Evolutionary conservation across 805 yeast species (phyloP), one percentile per base, ranked within the genome.

Genomic region (Teunomyces aglyptinius): DNA sequence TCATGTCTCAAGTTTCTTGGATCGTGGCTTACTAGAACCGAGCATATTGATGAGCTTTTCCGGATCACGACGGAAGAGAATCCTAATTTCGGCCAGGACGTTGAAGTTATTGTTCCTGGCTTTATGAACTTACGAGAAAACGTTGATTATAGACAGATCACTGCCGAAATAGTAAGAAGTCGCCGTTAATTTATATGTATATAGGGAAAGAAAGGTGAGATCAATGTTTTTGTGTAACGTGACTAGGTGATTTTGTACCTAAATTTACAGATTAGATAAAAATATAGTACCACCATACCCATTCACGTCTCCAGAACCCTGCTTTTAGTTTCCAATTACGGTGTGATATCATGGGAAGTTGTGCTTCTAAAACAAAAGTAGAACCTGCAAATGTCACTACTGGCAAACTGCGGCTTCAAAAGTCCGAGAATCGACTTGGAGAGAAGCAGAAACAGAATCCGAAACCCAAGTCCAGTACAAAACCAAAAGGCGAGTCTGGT

Each of bases 11-110:
- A 63, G 42, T 68, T 65, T 42, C 57, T 62, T 27, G 60, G 58
- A 42, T 51, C 57, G 43, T 68, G 74, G 71, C 44, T 56, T 48
- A 58, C 58, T 42, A 65, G 55, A 40, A 58, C 62, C 10, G 65
- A 56, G 19, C 58, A 59, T 41, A 52, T 52, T 33, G 39, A 38
- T 24, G 55, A 50, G 5, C 49, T 68, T 34, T 54, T 56, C 11
- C 54, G 59, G 46, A 54, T 65, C 7, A 54, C 65, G 20, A 24
- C 41, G 6, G 67, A 57, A 22, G 50, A 54, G 8, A 46, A 55
- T 39, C 54, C 59, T 1, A 40, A 46, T 4, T 58, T 55, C 34
- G 55, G 54, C 22, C 35, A 48, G 16, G 57, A 45, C 24, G 53
- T 61, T 10, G 58, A 55, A 12, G 40, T 65, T 10, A 39, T 26